Evolutionary conservation across 2,329 filamentous ascomycete species (phyloP).

Genomic region (Diaporthe sp.): DNA sequence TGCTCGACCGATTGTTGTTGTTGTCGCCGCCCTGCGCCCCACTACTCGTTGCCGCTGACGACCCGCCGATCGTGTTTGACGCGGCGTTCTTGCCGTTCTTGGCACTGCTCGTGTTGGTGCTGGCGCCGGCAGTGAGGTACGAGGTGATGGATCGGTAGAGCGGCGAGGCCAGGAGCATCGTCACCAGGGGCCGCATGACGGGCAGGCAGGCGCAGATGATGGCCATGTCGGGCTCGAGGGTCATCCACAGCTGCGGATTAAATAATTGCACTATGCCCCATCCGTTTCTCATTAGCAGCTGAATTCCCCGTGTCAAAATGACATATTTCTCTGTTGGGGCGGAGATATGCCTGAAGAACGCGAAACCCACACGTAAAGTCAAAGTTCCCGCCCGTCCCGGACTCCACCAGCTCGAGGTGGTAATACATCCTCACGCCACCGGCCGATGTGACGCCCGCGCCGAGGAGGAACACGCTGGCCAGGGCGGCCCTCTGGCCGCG

Average conservation of each 20-base stretch:
- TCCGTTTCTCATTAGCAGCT: not conserved
- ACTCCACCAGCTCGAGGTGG: slow-evolving; percentile 11
- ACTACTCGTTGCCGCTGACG: not conserved
- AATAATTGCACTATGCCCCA: not conserved
- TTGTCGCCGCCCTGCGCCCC: not conserved
- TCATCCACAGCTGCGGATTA: slow-evolving; percentile 1
- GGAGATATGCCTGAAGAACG: no score
- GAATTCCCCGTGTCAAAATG: not conserved
- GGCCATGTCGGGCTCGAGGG: slow-evolving; percentile 23
- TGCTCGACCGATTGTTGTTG: not conserved
- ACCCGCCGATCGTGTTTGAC: not conserved
- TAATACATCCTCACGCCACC: slow-evolving; percentile 24
- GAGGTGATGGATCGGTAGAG: slow-evolving; percentile 14
- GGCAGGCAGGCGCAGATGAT: slow-evolving; percentile 27
- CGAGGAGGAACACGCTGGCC: slow-evolving; percentile 25
- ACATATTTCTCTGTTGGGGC: not conserved
- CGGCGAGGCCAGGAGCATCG: not conserved
- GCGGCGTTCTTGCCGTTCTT: not conserved
- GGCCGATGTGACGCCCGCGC: not conserved
- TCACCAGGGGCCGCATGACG: slow-evolving; percentile 6
- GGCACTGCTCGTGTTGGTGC: not conserved
- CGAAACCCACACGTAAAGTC: not conserved
- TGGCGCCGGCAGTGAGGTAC: not conserved
- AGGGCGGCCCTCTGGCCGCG: slow-evolving; percentile 9
- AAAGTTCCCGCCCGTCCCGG: not conserved